phyloP scores from a whole-genome alignment of 352 stramenopile genomes.

The Globisporangium rhizosaccharum region DNA sequence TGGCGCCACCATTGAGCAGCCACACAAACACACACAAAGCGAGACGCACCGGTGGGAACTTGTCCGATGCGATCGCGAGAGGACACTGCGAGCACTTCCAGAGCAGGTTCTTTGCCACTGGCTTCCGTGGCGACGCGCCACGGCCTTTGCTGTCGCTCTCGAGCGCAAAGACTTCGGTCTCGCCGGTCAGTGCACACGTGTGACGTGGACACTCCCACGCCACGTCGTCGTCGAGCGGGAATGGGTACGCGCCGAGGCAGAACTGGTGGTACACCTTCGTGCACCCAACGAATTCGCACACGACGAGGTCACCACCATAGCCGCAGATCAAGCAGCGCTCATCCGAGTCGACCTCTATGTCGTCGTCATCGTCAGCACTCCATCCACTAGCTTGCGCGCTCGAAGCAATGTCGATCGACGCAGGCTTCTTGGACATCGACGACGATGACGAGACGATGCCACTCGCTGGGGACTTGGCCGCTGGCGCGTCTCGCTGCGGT shows the following conservation, averaged over 20 bases:
- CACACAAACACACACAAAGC: neutral
- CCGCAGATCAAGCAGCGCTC: slow-evolving; percentile 77
- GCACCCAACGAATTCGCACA: slow-evolving; percentile 77
- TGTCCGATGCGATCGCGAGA: slow-evolving; percentile 51
- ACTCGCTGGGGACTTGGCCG: neutral
- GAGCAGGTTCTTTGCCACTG: slow-evolving; percentile 45
- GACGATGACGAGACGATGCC: slow-evolving; percentile 10
- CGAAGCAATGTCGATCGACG: slow-evolving; percentile 33
- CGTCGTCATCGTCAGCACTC: slow-evolving; percentile 25
- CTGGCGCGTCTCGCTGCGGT: slow-evolving; percentile 26
- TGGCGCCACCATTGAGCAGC: slow-evolving; percentile 2
- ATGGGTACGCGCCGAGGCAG: slow-evolving; percentile 73
- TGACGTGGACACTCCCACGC: slow-evolving; percentile 80
- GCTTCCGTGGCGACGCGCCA: slow-evolving; percentile 45
- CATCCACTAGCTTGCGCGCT: slow-evolving; percentile 23
- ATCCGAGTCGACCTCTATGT: slow-evolving; percentile 54
- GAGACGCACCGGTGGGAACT: slow-evolving; percentile 46
- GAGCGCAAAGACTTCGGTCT: slow-evolving; percentile 37
- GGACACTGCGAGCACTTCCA: slow-evolving; percentile 82
- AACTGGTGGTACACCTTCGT: slow-evolving; percentile 88
- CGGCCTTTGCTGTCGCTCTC: slow-evolving; percentile 42
- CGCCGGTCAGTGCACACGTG: slow-evolving; percentile 58
- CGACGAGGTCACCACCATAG: slow-evolving; percentile 75
- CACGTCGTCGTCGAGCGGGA: slow-evolving; percentile 76
- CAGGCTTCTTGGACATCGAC: slow-evolving; percentile 18